Evolutionary conservation across 169 alveolate species (phyloP).

Genomic region (Toxoplasma gondii): DNA sequence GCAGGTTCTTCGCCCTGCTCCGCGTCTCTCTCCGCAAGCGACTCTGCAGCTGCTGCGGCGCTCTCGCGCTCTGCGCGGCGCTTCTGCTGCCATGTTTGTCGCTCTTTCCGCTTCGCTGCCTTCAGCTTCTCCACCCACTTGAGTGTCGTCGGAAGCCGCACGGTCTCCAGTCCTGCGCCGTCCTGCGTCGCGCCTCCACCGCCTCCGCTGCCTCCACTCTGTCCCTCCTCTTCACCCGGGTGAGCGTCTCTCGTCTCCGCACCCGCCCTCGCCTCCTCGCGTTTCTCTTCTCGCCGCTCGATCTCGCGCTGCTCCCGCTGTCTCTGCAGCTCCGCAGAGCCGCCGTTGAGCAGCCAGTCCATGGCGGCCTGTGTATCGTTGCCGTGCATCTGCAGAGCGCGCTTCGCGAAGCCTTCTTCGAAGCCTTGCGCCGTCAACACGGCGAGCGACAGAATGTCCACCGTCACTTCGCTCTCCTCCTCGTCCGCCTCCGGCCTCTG

Average conservation of each 20-base stretch:
- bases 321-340: slow-evolving; percentile 36
- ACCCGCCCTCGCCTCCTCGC: slow-evolving; percentile 37
- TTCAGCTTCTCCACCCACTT: slow-evolving; percentile 62
- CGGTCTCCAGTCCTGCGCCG: slow-evolving; percentile 38
- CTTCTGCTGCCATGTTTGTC: slow-evolving; percentile 47
- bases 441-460: slow-evolving; percentile 71
- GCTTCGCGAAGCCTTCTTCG: slow-evolving; percentile 65
- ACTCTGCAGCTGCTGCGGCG: slow-evolving; percentile 26
- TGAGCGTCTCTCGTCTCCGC: background rate
- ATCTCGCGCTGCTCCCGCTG: slow-evolving; percentile 39
- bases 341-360: slow-evolving; percentile 70
- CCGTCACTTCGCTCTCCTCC: slow-evolving; percentile 4
- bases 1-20: background rate
- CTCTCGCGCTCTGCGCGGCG: slow-evolving; percentile 55
- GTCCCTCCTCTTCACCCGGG: background rate
- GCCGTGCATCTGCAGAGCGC: slow-evolving; percentile 64
- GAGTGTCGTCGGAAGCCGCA: slow-evolving; percentile 64
- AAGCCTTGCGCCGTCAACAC: slow-evolving; percentile 72
- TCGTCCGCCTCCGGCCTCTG: background rate
- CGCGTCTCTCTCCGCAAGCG: background rate
- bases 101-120: slow-evolving; percentile 44
- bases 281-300: slow-evolving; percentile 33
- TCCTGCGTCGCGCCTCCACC: background rate
- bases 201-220: background rate
- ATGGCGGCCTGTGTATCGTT: slow-evolving; percentile 72